A percentile compares a stretch with the other conserved stretches of the same genome.
phyloP scores from a whole-genome alignment of 2,329 filamentous ascomycete species.

The Ascochyta koolunga region DNA sequence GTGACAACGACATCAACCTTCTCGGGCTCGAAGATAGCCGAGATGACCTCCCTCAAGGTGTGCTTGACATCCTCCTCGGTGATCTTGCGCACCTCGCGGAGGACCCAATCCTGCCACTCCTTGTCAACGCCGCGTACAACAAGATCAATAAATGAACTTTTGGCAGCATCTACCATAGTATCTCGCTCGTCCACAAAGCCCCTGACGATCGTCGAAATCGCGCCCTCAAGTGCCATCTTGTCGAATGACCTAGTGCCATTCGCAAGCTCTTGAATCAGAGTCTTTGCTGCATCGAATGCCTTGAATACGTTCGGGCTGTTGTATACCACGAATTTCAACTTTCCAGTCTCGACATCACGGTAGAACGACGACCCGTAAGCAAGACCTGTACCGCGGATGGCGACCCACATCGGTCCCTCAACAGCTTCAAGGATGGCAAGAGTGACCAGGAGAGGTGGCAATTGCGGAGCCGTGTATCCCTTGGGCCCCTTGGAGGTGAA shows the following conservation, averaged over 20 bases:
- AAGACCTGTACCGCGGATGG: conserved; percentile 88
- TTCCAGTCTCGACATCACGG: conserved; percentile 77
- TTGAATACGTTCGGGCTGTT: conserved; percentile 88
- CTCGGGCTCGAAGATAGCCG: conserved; percentile 79
- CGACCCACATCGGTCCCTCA: conserved; percentile 93
- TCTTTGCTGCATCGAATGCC: conserved; percentile 78
- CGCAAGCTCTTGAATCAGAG: conserved; percentile 76
- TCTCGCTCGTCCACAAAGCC: conserved; percentile 86
- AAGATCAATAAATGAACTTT: conserved; percentile 80
- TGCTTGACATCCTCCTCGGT: conserved; percentile 76
- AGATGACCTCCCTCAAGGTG: conserved; percentile 74
- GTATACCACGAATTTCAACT: conserved; percentile 84
- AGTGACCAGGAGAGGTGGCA: conserved; percentile 87
- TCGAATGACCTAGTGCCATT: conserved; percentile 76
- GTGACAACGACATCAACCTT: conserved; percentile 87
- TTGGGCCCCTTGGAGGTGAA: conserved; percentile 75
- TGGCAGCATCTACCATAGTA: conserved; percentile 81
- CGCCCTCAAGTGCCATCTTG: conserved; percentile 82
- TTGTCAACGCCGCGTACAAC: conserved; percentile 77
- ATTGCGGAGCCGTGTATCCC: conserved; percentile 74
- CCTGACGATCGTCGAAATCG: conserved; percentile 87
- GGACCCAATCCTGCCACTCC: conserved; percentile 77
- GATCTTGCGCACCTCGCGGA: conserved; percentile 78
- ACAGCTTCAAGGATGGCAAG: conserved; percentile 90
- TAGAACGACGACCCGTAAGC: conserved; percentile 87